Evolutionary conservation across 2,329 filamentous ascomycete species (phyloP), one percentile per base, ranked within the genome.

Genomic region (Xylariaceae sp.): DNA sequence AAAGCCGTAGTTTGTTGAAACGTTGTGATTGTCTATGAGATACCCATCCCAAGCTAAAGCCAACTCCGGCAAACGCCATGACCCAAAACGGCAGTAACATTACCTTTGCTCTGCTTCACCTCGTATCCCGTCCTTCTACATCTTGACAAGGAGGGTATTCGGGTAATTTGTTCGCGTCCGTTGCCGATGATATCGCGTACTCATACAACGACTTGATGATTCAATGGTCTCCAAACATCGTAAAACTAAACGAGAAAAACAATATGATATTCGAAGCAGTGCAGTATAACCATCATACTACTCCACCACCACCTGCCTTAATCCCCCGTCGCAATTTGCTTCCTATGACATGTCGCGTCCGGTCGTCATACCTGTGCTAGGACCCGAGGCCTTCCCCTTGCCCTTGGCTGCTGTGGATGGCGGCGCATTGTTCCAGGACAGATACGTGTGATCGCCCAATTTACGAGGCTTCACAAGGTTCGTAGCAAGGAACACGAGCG

Each of bases 401-500:
- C 59, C 54, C 41, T 62, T 62, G 36, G 53, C 57, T n/a, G 52
- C 52, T 3, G 55, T 45, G 4, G 62, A 59, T 6, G 66, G 60
- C 2, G 74, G 73, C 1, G 67, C 69, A 44, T 80, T 79, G 64
- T 97, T 96, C 93, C 93, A 98, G 18, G 88, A 93, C 37, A 98
- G 77, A 64, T 98, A 97, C 8, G 89, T 96, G 66, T 97, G 93
- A 64, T 98, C 93, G 47, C 93, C 93, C 32, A 98, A 79, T 85
- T 97, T 98, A 59, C 93, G 91, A 52, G 93, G 93, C 62, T 87
- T 90, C 65, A 98, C 82, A 50, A 97, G 74, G 68, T 97, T 90
- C 1, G 89, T 90, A 47, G 89, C 76, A 26, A 91, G 90, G 68
- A 98, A 98, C 41, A 97, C 63, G 19, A 81, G 80, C 38, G 93